Conservation (phyloP, 257 asterid species). For the Plantago elongata region DNA sequence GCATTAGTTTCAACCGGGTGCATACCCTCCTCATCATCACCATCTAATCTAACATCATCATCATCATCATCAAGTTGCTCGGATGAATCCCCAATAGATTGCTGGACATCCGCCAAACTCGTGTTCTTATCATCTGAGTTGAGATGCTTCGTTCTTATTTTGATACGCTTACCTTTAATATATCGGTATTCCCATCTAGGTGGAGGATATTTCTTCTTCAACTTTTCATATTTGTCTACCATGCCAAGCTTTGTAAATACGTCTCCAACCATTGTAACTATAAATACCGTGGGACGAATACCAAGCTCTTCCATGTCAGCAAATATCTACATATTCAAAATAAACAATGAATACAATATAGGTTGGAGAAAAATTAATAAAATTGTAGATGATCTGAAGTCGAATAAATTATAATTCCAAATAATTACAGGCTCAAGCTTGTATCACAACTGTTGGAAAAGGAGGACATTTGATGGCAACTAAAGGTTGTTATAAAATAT, state of each 20-base stretch:
- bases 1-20: slow-evolving; percentile 21
- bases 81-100: slow-evolving; percentile 22
- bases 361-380: too few species aligned
- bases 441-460: neutral
- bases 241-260: slow-evolving; percentile 65
- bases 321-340: slow-evolving; percentile 46
- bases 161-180: slow-evolving; percentile 72
- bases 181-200: slow-evolving; percentile 81
- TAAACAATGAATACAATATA: too few species aligned
- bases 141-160: slow-evolving; percentile 42
- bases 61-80: slow-evolving; percentile 23
- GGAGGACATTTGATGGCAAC: neutral
- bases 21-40: slow-evolving; percentile 18
- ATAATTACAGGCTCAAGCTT: neutral
- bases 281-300: slow-evolving; percentile 48
- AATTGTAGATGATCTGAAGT: neutral
- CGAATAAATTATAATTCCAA: neutral
- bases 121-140: slow-evolving; percentile 12
- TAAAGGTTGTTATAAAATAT: neutral
- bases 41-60: slow-evolving; percentile 26
- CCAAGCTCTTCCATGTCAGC: slow-evolving; percentile 99
- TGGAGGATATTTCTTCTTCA: slow-evolving; percentile 75
- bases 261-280: slow-evolving; percentile 71
- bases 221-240: slow-evolving; percentile 61
- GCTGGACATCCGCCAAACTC: slow-evolving; percentile 21